Evolutionary conservation across 140 eudicot species (phyloP), one percentile per base, ranked within the genome.

Genomic region (Oenanthe javanica): DNA sequence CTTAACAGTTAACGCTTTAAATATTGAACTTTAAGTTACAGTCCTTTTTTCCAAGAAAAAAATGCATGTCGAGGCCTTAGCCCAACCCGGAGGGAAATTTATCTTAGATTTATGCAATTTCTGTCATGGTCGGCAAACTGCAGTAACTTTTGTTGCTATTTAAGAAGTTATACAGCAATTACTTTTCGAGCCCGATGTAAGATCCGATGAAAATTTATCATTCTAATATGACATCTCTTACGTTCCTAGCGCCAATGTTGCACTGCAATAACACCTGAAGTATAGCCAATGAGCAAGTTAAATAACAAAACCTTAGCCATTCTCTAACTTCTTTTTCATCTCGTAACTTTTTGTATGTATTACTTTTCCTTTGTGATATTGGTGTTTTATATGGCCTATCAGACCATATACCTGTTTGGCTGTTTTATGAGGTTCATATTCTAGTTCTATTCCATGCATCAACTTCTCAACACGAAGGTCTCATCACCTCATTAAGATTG

Each of bases 371-470:
- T 16, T n/a, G 4, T 67, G 51, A 16, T 49, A 50, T 10, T 49
- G 79, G 79, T 48, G 79, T 61, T 75, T 75, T 61, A n/a, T 23
- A 49, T 75, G 79, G 64, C 63, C 61, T 46, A 25, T 48, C 9
- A 49, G n/a, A n/a, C n/a, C 45, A 51, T 67, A 6, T 47, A 47
- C 51, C 11, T 47, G 51, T 66, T 51, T 23, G 36, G 54, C n/a
- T 45, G 16, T 51, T 16, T 76, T 4, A 9, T 76, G 42, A 50
- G 11, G 51, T 7, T 46, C 9, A 47, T 6, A 47, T 6, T 7
- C 51, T 47, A 47, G 51, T 10, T n/a, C 49, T 76, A 61, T 52
- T 25, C 5, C 31, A 76, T 76, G 79, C 21, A 27, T 4, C 66
- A 25, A 54, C 70, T 77, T 54, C n/a, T n/a, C n/a, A 25, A 49